Base-by-base conservation (phyloP, 345 rosid species). In the Brassica rapa region DNA sequence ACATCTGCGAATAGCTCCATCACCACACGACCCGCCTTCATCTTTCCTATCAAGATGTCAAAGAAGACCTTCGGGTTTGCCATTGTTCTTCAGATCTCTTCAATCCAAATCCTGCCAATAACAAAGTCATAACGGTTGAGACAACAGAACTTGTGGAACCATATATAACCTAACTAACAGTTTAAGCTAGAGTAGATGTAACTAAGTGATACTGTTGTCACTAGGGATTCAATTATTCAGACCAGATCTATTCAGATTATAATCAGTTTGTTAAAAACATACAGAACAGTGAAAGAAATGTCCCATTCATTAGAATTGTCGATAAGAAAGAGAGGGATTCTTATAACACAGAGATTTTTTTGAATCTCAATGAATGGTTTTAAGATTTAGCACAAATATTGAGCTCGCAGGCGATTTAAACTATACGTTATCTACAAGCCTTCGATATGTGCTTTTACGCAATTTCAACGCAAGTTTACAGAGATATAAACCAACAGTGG, bases 1-100 rank as follows among this genome's bases (percentile, higher is more conserved):
- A 59, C 86, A 53, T 91, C 97, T 0, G 93, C 86, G 68, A 90
- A 93, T 0, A 91, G 84, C 82, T 93, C 96, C 98, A 93, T 93
- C 15, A 93, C 94, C 0, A 90, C 71, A 35, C 91, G 68, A 0
- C 97, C 96, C 0, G 88, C 88, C 81, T 89, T 90, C 78, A 74
- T 78, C 70, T 85, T 87, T 3, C 98, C 94, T 8, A 91, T 86
- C 76, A 88, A 63, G 27, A 91, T 87, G 77, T 91, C 91, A 15
- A 93, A 91, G 85, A 88, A 89, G 41, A 90, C 93, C 81, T 85
- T 91, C 0, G 94, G 97, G 80, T 89, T 91, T 1, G 92, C 4
- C 89, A 86, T 93, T 74, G 3, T 70, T 80, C 27, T 29, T 65
- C 53, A 3, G 8, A 10, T 65, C 8, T 62, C 72, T 10, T 65